Percentiles rank a stretch among this genome's conserved stretches.
Evolutionary conservation across 306 rosid genomes (phyloP).

Genomic region (Vicia sativa): DNA sequence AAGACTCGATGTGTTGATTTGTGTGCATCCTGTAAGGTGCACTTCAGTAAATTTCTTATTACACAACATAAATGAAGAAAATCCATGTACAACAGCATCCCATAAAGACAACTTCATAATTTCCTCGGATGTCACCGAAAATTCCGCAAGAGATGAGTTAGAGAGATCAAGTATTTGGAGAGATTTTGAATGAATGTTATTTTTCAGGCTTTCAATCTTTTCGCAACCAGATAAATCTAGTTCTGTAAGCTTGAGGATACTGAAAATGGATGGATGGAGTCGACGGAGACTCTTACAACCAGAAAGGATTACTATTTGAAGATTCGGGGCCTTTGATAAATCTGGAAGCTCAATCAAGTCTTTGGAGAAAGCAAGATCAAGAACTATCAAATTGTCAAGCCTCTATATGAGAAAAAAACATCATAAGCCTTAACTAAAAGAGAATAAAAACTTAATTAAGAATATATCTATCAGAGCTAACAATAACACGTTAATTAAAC

Average conservation of each 20-base stretch:
- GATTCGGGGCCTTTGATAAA: not conserved
- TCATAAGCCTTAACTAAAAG: not conserved
- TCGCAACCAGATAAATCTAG: not conserved
- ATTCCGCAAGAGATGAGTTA: not conserved
- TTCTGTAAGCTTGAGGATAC: not conserved
- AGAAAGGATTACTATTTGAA: rapidly evolving
- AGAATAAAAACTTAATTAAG: not conserved
- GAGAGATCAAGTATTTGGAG: rapidly evolving
- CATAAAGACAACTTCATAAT: not conserved
- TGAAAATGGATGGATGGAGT: constrained; percentile 12
- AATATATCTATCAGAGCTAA: too few relatives aligned
- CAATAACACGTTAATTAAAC: not conserved
- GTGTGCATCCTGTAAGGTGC: not conserved
- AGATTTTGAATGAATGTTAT: not conserved
- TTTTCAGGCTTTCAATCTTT: not conserved
- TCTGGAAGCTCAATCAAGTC: constrained; percentile 23
- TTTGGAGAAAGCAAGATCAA: rapidly evolving
- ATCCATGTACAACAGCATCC: not conserved
- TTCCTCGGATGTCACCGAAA: not conserved
- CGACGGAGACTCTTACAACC: not conserved
- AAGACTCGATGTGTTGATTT: not conserved
- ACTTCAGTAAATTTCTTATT: too few relatives aligned
- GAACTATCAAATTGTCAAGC: not conserved
- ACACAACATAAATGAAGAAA: constrained; percentile 1
- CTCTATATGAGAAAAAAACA: not conserved